A percentile compares a stretch with the other conserved stretches of the same genome.
These are phyloP conservation scores for Fraxinus xanthoxyloides DNA, from an alignment of 305 asterid species.

Conservation along the genomic window DNA sequence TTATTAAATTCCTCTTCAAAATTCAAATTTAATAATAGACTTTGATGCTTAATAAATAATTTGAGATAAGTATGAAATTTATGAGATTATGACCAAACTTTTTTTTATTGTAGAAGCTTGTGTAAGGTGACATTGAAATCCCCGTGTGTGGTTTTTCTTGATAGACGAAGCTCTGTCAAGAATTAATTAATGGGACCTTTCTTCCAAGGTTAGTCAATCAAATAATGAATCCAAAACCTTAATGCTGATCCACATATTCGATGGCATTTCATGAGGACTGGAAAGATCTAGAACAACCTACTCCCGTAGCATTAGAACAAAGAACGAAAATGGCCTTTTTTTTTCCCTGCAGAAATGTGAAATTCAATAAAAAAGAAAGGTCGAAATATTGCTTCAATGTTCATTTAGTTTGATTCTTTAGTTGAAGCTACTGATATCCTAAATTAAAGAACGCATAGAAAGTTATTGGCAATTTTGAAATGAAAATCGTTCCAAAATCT, in stretches of 20 bases:
- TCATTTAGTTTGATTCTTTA: background rate
- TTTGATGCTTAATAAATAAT: background rate
- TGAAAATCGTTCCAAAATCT: background rate
- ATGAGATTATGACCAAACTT: background rate
- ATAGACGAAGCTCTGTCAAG: background rate
- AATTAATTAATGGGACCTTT: background rate
- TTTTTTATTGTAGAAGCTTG: background rate
- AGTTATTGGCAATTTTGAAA: background rate
- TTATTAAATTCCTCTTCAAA: background rate
- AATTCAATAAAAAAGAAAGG: background rate
- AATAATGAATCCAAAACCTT: background rate
- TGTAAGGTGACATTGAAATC: background rate
- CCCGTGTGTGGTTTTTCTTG: background rate
- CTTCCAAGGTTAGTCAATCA: background rate
- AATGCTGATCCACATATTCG: background rate
- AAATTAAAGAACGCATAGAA: background rate
- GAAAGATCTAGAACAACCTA: background rate
- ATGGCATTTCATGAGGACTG: background rate
- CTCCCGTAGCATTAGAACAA: background rate
- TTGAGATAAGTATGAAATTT: background rate
- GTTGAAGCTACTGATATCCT: background rate
- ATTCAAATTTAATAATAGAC: background rate
- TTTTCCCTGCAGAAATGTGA: background rate
- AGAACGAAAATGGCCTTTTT: background rate
- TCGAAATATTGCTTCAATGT: background rate